A percentile compares a stretch with the other conserved stretches of the same genome.
phyloP scores from a whole-genome alignment of 331 rosid genomes.

The Stylosanthes scabra region DNA sequence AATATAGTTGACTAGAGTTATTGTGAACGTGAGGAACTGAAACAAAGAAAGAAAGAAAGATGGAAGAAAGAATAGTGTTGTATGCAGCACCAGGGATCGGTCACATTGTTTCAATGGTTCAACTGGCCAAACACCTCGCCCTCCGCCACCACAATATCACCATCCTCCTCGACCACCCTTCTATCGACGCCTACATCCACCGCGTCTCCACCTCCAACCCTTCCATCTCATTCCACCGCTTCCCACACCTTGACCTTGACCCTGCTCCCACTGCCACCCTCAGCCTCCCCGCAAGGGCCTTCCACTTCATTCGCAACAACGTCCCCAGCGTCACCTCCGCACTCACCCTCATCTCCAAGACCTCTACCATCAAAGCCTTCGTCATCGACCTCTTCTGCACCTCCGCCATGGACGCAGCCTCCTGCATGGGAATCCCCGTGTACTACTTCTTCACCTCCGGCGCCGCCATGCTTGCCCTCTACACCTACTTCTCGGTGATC shows the following conservation, averaged over 20 bases:
- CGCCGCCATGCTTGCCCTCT: slow-evolving; percentile 43
- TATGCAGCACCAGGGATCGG: slow-evolving; percentile 57
- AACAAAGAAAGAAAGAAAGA: not conserved
- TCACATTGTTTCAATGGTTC: slow-evolving; percentile 61
- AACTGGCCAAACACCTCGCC: slow-evolving; percentile 49
- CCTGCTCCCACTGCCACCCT: not conserved
- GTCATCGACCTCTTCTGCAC: slow-evolving; percentile 61
- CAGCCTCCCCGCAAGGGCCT: not conserved
- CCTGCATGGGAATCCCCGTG: slow-evolving; percentile 44
- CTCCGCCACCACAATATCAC: slow-evolving; percentile 34
- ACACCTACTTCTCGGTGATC: slow-evolving; percentile 43
- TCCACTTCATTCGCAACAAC: slow-evolving; percentile 46
- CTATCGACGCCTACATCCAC: slow-evolving; percentile 44
- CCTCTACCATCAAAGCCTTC: slow-evolving; percentile 39
- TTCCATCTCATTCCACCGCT: slow-evolving; percentile 57
- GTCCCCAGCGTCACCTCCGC: slow-evolving; percentile 20
- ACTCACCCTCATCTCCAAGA: slow-evolving; percentile 39
- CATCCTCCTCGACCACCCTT: slow-evolving; percentile 49
- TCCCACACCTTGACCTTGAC: slow-evolving; percentile 33
- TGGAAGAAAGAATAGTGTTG: slow-evolving; percentile 41
- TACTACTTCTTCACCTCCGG: slow-evolving; percentile 62
- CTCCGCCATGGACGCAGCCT: slow-evolving; percentile 32
- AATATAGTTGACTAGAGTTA: too few relatives aligned
- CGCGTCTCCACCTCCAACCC: slow-evolving; percentile 52
- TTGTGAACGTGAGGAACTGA: too few relatives aligned